Base-by-base conservation (phyloP, 441 rosid genomes). In the Gossypium gossypioides region DNA sequence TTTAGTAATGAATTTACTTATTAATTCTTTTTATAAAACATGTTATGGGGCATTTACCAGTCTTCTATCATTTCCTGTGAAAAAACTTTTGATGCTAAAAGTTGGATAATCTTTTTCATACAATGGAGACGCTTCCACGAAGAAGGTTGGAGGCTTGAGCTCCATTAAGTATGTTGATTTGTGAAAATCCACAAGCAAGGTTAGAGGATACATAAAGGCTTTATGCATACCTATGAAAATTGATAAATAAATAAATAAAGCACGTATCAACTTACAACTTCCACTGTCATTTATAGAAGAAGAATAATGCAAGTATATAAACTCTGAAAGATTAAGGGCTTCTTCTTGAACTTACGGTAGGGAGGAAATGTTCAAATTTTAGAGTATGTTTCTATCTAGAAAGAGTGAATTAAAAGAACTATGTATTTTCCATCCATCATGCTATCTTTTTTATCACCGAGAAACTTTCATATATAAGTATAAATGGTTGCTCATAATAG, bases 401-500 rank as follows among this genome's bases (percentile, higher is more conserved):
- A 62, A 8, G 50, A 18, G 52, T 40, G 52, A 10, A 63, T 15
- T 63, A 19, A 63, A 60, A 59, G 51, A 24, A 21, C 52, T 8
- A 2, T 61, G 4, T 42, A 3, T 19, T 40, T 3, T 19, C 5
- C 10, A 19, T 21, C 10, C 46, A 44, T 21, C 9, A 21, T 42
- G n/a, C 18, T 32, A 5, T 19, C 18, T 7, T 66, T 68, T 50
- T 46, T 15, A 50, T 68, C 15, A n/a, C 37, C 0, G 7, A 24
- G 48, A 64, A 29, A 13, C 27, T 54, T 57, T n/a, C 54, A 50
- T 12, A 2, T 15, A 50, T 50, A 50, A 50, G 6, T n/a, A 50
- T 50, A 50, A 50, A 55, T 55, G 59, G 19, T 74, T 68, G 16
- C 16, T 78, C 4, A 2, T 81, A 40, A 76, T 78, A 92, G 99